Evolutionary conservation across 2,329 filamentous ascomycete genomes (phyloP).

Genomic region (Colletotrichum orchidophilum): DNA sequence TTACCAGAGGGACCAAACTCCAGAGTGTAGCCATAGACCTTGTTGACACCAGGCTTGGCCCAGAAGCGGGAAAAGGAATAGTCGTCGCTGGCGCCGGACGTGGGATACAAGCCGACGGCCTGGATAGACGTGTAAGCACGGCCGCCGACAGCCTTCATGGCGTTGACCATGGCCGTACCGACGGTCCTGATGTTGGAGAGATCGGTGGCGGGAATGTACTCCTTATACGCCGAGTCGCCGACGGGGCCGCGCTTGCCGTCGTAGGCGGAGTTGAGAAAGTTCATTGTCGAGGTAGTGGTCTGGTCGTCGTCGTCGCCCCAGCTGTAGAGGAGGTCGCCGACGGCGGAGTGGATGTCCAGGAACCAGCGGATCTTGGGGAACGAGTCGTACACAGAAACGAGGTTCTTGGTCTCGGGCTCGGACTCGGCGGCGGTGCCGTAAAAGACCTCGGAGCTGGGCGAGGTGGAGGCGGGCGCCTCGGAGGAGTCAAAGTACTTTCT

Average conservation of each 20-base stretch:
- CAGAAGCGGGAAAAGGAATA: constrained; percentile 49
- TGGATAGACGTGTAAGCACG: constrained; percentile 44
- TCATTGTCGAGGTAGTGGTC: constrained; percentile 48
- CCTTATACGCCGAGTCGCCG: constrained; percentile 47
- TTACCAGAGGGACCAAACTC: constrained; percentile 49
- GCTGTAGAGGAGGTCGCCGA: constrained; percentile 57
- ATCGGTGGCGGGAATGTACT: constrained; percentile 49
- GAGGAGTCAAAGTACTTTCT: constrained; percentile 50
- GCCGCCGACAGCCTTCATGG: constrained; percentile 48
- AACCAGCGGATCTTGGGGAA: constrained; percentile 59
- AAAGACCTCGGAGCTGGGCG: constrained; percentile 52
- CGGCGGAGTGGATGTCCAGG: constrained; percentile 59
- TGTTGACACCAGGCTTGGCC: constrained; percentile 45
- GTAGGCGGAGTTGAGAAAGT: constrained; percentile 57
- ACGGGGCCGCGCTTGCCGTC: constrained; percentile 54
- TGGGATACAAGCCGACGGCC: constrained; percentile 46
- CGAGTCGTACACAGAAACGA: constrained; percentile 57
- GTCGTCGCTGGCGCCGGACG: constrained; percentile 48
- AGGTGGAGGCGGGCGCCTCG: constrained; percentile 46
- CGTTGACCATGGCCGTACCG: constrained; percentile 43
- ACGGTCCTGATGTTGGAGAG: constrained; percentile 44
- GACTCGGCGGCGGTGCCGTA: constrained; percentile 57
- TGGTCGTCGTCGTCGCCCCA: constrained; percentile 62
- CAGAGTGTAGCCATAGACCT: constrained; percentile 50
- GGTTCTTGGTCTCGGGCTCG: constrained; percentile 59